A percentile compares a stretch with the other conserved stretches of the same genome.
These are phyloP conservation scores for Fragaria vesca DNA, from an alignment of 306 rosid genomes.

Conservation along the genomic window DNA sequence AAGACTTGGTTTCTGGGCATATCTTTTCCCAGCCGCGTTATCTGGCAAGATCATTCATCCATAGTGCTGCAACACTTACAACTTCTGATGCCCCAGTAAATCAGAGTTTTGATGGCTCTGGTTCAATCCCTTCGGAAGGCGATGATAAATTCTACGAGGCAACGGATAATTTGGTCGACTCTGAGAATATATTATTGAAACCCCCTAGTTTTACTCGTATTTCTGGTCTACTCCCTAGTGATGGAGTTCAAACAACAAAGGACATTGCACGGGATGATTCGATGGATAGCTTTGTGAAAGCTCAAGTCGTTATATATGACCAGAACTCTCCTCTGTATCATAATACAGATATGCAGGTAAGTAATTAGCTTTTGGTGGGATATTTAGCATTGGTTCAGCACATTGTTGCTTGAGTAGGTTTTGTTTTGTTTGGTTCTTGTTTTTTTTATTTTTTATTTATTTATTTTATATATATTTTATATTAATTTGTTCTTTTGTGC, in stretches of 20 bases:
- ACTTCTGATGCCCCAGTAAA: conserved; percentile 35
- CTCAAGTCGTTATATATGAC: conserved; percentile 72
- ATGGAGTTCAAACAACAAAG: conserved; percentile 38
- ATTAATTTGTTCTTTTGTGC: not conserved
- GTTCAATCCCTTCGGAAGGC: conserved; percentile 42
- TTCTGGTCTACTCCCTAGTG: conserved; percentile 74
- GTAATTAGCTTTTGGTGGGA: conserved; percentile 24
- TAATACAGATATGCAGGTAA: conserved; percentile 75
- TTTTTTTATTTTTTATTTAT: not conserved
- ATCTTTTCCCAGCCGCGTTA: conserved; percentile 54
- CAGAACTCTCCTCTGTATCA: conserved; percentile 73
- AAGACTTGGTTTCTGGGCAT: conserved; percentile 70
- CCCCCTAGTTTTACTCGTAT: conserved; percentile 65
- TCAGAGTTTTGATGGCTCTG: conserved; percentile 41
- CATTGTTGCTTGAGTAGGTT: conserved; percentile 17
- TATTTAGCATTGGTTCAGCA: conserved; percentile 14
- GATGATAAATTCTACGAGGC: conserved; percentile 93
- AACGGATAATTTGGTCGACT: conserved; percentile 68
- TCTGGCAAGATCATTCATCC: conserved; percentile 86
- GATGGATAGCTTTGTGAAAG: conserved; percentile 84
- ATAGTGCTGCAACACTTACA: conserved; percentile 47
- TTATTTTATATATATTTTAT: too few species aligned
- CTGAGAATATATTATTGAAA: conserved; percentile 33
- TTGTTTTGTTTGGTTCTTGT: not conserved
- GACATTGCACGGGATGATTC: conserved; percentile 48